phyloP scores from a whole-genome alignment of 495 filamentous ascomycete genomes.

The Articulospora tetracladia region DNA sequence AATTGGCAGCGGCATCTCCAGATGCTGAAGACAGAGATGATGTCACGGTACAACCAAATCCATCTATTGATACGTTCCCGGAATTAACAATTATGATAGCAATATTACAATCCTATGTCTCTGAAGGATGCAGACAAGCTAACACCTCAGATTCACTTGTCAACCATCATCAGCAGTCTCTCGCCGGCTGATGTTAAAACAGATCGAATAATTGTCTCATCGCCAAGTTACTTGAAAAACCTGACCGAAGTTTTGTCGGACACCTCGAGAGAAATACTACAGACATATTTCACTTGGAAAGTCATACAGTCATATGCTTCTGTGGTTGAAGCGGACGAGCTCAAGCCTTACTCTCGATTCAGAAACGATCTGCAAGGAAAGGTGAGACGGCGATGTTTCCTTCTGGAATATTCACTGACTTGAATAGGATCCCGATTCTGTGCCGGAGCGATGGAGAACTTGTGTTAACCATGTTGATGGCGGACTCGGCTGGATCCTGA shows the following conservation, averaged over 20 bases:
- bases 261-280: slow-evolving; percentile 43
- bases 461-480: slow-evolving; percentile 56
- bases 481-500: slow-evolving; percentile 53
- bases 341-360: slow-evolving; percentile 56
- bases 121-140: slow-evolving; percentile 48
- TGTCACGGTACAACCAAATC: slow-evolving; percentile 36
- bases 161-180: slow-evolving; percentile 47
- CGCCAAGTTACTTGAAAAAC: slow-evolving; percentile 51
- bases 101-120: slow-evolving; percentile 55
- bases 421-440: slow-evolving; percentile 53
- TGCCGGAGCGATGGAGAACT: slow-evolving; percentile 65
- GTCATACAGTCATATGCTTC: slow-evolving; percentile 47
- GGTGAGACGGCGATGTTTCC: background rate
- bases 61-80: background rate
- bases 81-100: slow-evolving; percentile 14
- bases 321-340: slow-evolving; percentile 52
- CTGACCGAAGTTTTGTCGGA: slow-evolving; percentile 44
- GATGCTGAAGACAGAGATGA: slow-evolving; percentile 53
- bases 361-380: slow-evolving; percentile 51
- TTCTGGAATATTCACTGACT: slow-evolving; percentile 6
- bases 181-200: slow-evolving; percentile 45
- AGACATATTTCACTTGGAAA: slow-evolving; percentile 59
- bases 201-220: slow-evolving; percentile 52
- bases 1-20: slow-evolving; percentile 56
- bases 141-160: slow-evolving; percentile 51